Conservation (phyloP, 495 filamentous ascomycete species). For the Trichoderma erinaceum region DNA sequence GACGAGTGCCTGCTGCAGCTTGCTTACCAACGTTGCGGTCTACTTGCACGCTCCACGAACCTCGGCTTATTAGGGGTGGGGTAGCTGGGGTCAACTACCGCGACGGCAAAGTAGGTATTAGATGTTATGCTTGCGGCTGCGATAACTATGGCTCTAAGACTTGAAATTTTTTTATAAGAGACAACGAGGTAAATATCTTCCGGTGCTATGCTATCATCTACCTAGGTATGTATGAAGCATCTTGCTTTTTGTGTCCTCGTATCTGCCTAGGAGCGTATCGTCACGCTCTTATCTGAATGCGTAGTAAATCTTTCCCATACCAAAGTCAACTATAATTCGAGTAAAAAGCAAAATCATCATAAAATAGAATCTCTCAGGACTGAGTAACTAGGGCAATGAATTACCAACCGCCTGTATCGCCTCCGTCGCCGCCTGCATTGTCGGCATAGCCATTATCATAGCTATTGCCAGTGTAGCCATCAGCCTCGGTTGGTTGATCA, state of each 20-base stretch:
- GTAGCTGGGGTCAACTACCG: neutral
- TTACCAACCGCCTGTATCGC: neutral
- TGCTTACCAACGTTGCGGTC: neutral
- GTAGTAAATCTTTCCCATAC: neutral
- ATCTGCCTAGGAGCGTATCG: neutral
- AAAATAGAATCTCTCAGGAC: neutral
- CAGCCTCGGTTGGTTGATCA: neutral
- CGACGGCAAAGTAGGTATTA: neutral
- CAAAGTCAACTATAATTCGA: neutral
- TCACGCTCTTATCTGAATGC: neutral
- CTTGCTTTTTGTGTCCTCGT: neutral
- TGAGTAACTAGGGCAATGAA: neutral
- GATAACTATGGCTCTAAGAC: neutral
- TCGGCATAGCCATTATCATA: neutral
- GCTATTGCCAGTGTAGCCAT: neutral
- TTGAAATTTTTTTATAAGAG: neutral
- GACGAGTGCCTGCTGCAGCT: neutral
- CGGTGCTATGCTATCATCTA: neutral
- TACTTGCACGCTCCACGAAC: neutral
- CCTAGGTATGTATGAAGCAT: neutral
- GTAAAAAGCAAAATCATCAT: neutral
- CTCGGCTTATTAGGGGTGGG: constrained; percentile 7
- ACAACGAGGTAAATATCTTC: neutral
- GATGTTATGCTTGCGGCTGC: neutral
- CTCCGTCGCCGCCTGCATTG: neutral